phyloP scores from a whole-genome alignment of 2,329 filamentous ascomycete species.

The Fusarium sp. region DNA sequence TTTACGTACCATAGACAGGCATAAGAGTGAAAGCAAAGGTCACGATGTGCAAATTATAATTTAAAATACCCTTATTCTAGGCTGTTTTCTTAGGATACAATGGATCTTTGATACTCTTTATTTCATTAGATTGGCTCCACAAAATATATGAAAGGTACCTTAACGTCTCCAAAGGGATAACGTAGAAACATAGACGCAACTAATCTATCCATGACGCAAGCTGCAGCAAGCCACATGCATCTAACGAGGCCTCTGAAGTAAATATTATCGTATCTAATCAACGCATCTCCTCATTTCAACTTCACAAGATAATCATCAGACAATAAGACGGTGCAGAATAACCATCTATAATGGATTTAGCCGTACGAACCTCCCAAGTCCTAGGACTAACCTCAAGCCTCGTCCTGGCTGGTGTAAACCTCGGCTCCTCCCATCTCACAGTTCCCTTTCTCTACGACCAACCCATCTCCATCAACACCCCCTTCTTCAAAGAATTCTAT shows the following conservation, averaged over 20 bases:
- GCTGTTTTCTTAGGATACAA: no score
- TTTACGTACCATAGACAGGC: no score
- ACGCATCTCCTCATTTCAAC: neutral
- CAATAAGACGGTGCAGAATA: no score
- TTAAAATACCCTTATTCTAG: no score
- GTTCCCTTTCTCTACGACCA: slow-evolving; percentile 36
- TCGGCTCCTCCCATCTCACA: slow-evolving; percentile 37
- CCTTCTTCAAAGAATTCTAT: slow-evolving; percentile 42
- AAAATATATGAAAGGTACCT: no score
- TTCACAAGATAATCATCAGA: neutral
- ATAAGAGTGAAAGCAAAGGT: no score
- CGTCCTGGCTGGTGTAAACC: slow-evolving; percentile 31
- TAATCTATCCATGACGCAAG: neutral
- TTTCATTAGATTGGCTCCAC: no score
- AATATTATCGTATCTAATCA: neutral
- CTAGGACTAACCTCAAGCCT: slow-evolving; percentile 36
- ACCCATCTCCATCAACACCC: slow-evolving; percentile 28
- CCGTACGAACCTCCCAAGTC: slow-evolving; percentile 14
- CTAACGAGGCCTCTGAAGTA: slow-evolving; percentile 13
- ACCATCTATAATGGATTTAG: slow-evolving; percentile 21
- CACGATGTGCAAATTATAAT: no score
- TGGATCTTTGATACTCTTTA: no score
- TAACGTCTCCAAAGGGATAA: no score
- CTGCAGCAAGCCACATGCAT: slow-evolving; percentile 24
- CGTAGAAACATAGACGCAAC: no score